Base-by-base conservation (phyloP, 1,284 basidiomycete genomes). In the Cryptococcus deneoformans region DNA sequence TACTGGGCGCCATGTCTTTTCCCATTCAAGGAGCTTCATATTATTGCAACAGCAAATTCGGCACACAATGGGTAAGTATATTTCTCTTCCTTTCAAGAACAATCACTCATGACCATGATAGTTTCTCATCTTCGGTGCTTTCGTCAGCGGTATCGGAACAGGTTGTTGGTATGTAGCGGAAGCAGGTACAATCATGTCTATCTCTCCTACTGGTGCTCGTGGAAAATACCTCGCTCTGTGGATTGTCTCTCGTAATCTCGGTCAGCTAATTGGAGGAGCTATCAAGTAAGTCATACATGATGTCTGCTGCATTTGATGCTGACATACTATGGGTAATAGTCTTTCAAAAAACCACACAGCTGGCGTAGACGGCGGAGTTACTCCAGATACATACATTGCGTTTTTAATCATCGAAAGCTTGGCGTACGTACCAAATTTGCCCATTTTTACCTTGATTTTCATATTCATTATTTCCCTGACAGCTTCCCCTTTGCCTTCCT, bases 121-220 rank as follows among this genome's bases (percentile, higher is more conserved):
- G 56, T 62, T 54, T 36, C 53, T 67, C 24, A 64, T 65, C n/a
- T 10, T 67, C 6, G 55, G 58, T 14, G 51, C 50, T 7, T 44
- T 53, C 20, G 38, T 69, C 39, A 57, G 59, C 14, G 54, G 62
- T 11, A 49, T 64, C 51, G 54, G 53, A 24, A 56, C 50, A 9
- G 62, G 59, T 20, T 53, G 47, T 39, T 61, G 59, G 57, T 65
- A 69, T 43, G 62, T 69, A n/a, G 61, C 67, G 6, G 68, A 70
- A 48, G 54, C 65, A 11, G 59, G 59, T 9, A 58, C 62, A 34
- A 63, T 70, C 51, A 59, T 70, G 52, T 63, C 62, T 1, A 60
- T 65, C 20, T 62, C 68, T 4, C 60, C 64, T 16, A 58, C 43
- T 14, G 48, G 59, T 6, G 56, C 57, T 14, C 53, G 62, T 46